Evolutionary conservation across 1,139 yeast species (phyloP), one percentile per base, ranked within the genome.

Genomic region (Yamadazyma triangularis): DNA sequence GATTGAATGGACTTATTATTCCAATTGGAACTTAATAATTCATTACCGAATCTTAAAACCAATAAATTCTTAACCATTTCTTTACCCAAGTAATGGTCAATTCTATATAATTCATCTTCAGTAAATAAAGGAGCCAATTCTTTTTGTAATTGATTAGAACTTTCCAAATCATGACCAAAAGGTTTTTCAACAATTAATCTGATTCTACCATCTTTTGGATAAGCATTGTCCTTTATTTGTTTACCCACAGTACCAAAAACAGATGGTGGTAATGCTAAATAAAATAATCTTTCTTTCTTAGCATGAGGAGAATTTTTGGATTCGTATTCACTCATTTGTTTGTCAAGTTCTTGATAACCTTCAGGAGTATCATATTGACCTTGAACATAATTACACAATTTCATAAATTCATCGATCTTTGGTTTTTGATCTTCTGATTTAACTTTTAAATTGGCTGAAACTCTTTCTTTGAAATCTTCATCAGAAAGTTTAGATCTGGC

Each of bases 11-110:
- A 80, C 44, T 83, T 74, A 54, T 72, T 78, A 64, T 84, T 83
- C 96, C 97, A 91, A 33, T 85, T 77, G 15, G 95, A 86, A 51
- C 75, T 75, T 51, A 91, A 70, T 57, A 89, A 73, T 50, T 80
- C 79, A 63, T 91, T 91, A 44, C 95, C 95, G 54, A 91, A 91
- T 53, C 98, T 76, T 50, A 89, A 66, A 25, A 87, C 88, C 42
- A 87, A 65, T 53, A 93, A 71, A 65, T 89, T 91, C 69, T 91
- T 91, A 37, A 93, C 97, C 91, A 91, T 80, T 64, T 91, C 98
- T 66, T 91, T 91, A 45, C 98, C 98, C 48, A 93, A 70, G 58
- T 93, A 91, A 61, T 91, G 98, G 60, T 91, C 99, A 49, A 91
- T 93, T 68, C 98, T 79, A 69, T 76, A 93, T 32, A 89, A 69